A percentile compares a stretch with the other conserved stretches of the same genome.
Evolutionary conservation across 768 basidiomycete genomes (phyloP).

Genomic region (Astraeus odoratus): DNA sequence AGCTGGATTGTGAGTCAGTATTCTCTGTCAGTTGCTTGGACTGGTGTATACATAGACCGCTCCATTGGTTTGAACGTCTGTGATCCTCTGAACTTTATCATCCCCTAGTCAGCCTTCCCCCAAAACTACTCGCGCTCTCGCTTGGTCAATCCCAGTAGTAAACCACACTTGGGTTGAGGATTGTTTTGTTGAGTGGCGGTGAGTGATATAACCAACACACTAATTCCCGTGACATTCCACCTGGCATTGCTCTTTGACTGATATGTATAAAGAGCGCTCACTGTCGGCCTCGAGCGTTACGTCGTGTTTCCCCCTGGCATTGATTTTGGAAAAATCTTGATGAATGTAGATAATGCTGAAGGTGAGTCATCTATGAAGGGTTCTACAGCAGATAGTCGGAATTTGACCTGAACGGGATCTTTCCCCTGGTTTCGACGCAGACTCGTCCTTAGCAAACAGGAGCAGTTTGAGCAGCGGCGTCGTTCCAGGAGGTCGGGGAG

Average conservation of each 20-base stretch:
- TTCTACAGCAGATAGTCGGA: too few species aligned
- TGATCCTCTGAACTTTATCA: slow-evolving; percentile 23
- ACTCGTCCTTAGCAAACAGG: slow-evolving; percentile 3
- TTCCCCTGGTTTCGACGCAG: slow-evolving; percentile 1
- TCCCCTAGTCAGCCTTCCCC: slow-evolving; percentile 29
- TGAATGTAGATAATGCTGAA: slow-evolving; percentile 7
- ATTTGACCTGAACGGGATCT: too few species aligned
- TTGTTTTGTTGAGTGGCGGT: slow-evolving; percentile 75
- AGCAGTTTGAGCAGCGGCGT: slow-evolving; percentile 15
- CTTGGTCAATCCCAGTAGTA: slow-evolving; percentile 82
- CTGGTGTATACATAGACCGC: background rate
- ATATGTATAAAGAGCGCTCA: slow-evolving; percentile 35
- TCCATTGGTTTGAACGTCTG: slow-evolving; percentile 18
- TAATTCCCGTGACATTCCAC: background rate
- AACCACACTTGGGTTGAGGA: slow-evolving; percentile 93
- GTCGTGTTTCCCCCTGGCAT: slow-evolving; percentile 60
- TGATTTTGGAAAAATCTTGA: slow-evolving; percentile 47
- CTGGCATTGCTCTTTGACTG: background rate
- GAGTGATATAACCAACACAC: background rate
- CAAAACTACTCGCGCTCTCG: slow-evolving; percentile 67
- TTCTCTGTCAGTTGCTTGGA: background rate
- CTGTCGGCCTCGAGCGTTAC: slow-evolving; percentile 60
- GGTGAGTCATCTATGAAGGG: too few species aligned
- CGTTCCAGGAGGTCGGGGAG: slow-evolving; percentile 24
- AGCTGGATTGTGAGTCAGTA: slow-evolving; percentile 64